phyloP scores from a whole-genome alignment of 345 rosid species.

The Corchorus capsularis region DNA sequence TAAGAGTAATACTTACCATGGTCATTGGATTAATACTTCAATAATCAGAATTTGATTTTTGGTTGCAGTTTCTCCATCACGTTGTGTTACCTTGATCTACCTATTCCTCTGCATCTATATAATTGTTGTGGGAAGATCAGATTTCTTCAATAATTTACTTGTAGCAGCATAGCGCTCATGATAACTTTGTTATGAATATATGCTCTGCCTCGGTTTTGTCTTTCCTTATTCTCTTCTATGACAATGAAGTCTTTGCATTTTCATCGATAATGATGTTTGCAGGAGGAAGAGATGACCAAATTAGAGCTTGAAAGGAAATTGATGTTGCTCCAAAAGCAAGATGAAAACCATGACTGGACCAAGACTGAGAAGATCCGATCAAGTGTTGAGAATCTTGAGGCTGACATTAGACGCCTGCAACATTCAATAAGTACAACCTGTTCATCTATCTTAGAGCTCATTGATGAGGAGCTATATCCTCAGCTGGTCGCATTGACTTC shows the following conservation, averaged over 20 bases:
- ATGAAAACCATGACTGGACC: slow-evolving; percentile 53
- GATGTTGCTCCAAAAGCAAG: slow-evolving; percentile 61
- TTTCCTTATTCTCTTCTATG: not conserved
- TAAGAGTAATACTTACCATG: slow-evolving; percentile 28
- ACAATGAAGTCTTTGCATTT: not conserved
- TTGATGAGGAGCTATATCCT: slow-evolving; percentile 82
- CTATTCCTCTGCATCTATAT: not conserved
- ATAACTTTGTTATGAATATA: not conserved
- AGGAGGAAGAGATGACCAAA: slow-evolving; percentile 82
- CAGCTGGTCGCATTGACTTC: slow-evolving; percentile 75
- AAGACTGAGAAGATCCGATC: slow-evolving; percentile 66
- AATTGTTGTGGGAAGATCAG: not conserved
- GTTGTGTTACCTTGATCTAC: not conserved
- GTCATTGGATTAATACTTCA: slow-evolving; percentile 3
- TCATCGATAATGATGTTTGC: slow-evolving; percentile 15
- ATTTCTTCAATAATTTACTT: not conserved
- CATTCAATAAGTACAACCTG: slow-evolving; percentile 57
- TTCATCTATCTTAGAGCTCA: slow-evolving; percentile 51
- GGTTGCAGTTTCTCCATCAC: not conserved
- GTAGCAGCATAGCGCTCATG: not conserved
- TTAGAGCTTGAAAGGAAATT: slow-evolving; percentile 73
- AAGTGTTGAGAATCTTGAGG: slow-evolving; percentile 59
- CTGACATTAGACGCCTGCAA: slow-evolving; percentile 51
- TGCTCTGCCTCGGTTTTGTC: slow-evolving; percentile 10
- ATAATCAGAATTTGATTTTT: not conserved